phyloP scores from a whole-genome alignment of 2,329 filamentous ascomycete genomes.

The Fusarium globosum region DNA sequence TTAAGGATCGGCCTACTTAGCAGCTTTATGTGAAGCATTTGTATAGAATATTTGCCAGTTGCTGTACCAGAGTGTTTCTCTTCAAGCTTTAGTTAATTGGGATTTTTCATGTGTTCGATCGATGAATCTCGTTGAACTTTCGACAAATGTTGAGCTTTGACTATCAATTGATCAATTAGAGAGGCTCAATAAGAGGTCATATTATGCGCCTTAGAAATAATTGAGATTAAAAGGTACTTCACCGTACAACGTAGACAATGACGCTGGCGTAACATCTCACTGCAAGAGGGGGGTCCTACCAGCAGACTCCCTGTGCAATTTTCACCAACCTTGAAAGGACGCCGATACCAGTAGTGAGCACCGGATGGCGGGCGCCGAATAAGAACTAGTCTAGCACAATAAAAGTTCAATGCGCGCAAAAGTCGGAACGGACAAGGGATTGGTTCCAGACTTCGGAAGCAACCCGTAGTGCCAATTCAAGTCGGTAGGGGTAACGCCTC shows the following conservation, averaged over 20 bases:
- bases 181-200: too few relatives aligned
- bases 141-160: neutral
- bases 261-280: accelerated
- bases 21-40: neutral
- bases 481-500: neutral
- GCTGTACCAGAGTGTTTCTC: neutral
- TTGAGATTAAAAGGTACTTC: accelerated
- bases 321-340: neutral
- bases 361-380: too few relatives aligned
- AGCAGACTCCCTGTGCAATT: neutral
- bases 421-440: neutral
- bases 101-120: neutral
- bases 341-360: too few relatives aligned
- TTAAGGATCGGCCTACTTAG: too few relatives aligned
- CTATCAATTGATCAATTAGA: neutral
- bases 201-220: accelerated
- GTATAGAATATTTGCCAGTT: accelerated
- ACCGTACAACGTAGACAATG: neutral
- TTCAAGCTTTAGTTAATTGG: neutral
- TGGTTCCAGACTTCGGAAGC: neutral
- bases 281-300: neutral
- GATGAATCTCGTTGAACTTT: neutral
- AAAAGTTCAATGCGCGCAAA: too few relatives aligned
- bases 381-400: neutral
- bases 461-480: neutral